These are phyloP conservation scores for Arthrobotrys sinensis DNA, from an alignment of 2,329 filamentous ascomycete genomes.

Conservation along the genomic window DNA sequence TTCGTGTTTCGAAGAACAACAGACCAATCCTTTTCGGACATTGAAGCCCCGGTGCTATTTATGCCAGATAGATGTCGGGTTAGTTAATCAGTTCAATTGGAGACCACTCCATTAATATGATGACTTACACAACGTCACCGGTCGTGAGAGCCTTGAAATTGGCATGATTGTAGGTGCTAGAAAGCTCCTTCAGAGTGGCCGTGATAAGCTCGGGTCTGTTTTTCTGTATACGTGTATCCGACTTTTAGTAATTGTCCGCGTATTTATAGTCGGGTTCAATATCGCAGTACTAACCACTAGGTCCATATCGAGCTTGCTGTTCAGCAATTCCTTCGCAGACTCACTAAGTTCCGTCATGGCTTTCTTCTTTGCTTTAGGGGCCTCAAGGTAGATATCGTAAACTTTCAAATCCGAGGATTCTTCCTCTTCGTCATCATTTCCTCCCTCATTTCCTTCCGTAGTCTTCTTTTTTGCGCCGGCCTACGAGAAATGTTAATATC, in stretches of 20 bases:
- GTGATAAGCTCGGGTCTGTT: conserved; percentile 23
- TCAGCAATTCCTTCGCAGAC: background rate
- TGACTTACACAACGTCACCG: conserved; percentile 31
- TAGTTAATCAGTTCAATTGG: no score
- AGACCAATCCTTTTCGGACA: conserved; percentile 33
- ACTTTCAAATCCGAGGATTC: background rate
- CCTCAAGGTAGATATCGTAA: conserved; percentile 31
- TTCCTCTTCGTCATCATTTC: background rate
- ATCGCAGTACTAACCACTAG: conserved; percentile 6
- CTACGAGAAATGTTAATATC: background rate
- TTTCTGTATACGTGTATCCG: background rate
- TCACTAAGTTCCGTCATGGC: conserved; percentile 17
- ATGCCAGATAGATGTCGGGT: background rate
- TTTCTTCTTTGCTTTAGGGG: conserved; percentile 17
- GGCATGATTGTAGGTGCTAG: conserved; percentile 23
- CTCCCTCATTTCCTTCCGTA: background rate
- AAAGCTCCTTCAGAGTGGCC: conserved; percentile 14
- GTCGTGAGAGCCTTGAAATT: conserved; percentile 13
- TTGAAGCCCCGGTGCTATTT: conserved; percentile 9
- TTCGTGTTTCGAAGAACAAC: conserved; percentile 21
- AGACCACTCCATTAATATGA: background rate
- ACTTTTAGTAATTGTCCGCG: background rate
- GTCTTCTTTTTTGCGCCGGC: background rate
- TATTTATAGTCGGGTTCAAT: background rate
- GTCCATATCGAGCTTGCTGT: conserved; percentile 31